These are phyloP conservation scores for Hepatocystis sp. DNA, from an alignment of 169 alveolate genomes.

Conservation along the genomic window DNA sequence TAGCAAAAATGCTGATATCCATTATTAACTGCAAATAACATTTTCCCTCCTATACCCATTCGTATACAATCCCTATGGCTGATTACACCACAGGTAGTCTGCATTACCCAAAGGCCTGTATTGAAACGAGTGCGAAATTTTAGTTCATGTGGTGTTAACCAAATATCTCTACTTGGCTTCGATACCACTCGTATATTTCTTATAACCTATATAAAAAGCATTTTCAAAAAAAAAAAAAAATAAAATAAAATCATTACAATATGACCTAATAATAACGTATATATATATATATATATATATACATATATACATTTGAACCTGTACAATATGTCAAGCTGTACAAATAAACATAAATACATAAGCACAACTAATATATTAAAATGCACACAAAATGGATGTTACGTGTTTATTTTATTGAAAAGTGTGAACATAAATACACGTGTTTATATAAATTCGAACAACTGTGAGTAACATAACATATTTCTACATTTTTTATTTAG, in stretches of 20 bases:
- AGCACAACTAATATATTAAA: too few relatives aligned
- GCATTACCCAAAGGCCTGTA: conserved; percentile 92
- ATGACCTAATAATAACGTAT: too few relatives aligned
- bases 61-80: conserved; percentile 91
- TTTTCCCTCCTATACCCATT: conserved; percentile 93
- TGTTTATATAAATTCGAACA: too few relatives aligned
- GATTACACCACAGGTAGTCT: conserved; percentile 89
- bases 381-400: too few relatives aligned
- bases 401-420: too few relatives aligned
- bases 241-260: too few relatives aligned
- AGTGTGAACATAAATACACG: too few relatives aligned
- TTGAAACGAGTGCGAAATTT: conserved; percentile 91
- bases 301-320: not conserved
- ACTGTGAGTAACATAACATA: too few relatives aligned
- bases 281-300: not conserved
- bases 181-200: conserved; percentile 91
- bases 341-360: too few relatives aligned
- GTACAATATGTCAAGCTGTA: too few relatives aligned
- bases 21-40: conserved; percentile 91
- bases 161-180: conserved; percentile 92
- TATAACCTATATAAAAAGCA: conserved; percentile 80
- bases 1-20: conserved; percentile 91
- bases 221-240: not conserved
- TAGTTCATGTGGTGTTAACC: conserved; percentile 93
- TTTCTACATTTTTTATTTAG: too few relatives aligned